Conservation (phyloP, 768 basidiomycete species). For the Atractiella rhizophila region DNA sequence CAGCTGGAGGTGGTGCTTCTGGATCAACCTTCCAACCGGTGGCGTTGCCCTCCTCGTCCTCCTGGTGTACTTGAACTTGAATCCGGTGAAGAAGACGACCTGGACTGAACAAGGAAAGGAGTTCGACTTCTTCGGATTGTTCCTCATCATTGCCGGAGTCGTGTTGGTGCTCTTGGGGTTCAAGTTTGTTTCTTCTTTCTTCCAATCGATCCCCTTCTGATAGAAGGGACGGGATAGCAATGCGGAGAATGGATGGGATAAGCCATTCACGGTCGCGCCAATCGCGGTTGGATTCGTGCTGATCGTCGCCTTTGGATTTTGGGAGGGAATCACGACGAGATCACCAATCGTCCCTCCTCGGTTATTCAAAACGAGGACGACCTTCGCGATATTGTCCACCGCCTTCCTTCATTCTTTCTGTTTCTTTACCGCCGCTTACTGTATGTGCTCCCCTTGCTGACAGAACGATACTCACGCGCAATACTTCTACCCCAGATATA, state of each 20-base stretch:
- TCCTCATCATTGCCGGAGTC: constrained; percentile 19
- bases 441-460: too few species aligned
- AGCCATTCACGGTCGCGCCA: constrained; percentile 9
- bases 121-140: constrained; percentile 24
- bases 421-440: constrained; percentile 12
- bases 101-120: constrained; percentile 15
- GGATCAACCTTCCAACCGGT: constrained; percentile 20
- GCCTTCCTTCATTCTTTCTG: constrained; percentile 10
- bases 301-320: constrained; percentile 13
- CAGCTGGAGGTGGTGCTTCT: neutral
- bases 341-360: constrained; percentile 22
- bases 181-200: too few species aligned
- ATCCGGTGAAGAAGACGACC: constrained; percentile 15
- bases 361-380: constrained; percentile 18
- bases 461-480: neutral
- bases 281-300: constrained; percentile 10
- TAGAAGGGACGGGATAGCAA: neutral
- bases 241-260: constrained; percentile 13
- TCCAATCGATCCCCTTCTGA: constrained; percentile 8
- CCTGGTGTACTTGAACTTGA: constrained; percentile 22
- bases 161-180: constrained; percentile 22
- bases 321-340: constrained; percentile 19
- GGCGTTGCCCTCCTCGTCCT: constrained; percentile 20
- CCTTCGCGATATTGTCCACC: constrained; percentile 9
- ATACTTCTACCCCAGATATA: neutral